A percentile compares a stretch with the other conserved stretches of the same genome.
Conservation (phyloP, 192 early-diverging fungal species). For the Diversispora epigaea region DNA sequence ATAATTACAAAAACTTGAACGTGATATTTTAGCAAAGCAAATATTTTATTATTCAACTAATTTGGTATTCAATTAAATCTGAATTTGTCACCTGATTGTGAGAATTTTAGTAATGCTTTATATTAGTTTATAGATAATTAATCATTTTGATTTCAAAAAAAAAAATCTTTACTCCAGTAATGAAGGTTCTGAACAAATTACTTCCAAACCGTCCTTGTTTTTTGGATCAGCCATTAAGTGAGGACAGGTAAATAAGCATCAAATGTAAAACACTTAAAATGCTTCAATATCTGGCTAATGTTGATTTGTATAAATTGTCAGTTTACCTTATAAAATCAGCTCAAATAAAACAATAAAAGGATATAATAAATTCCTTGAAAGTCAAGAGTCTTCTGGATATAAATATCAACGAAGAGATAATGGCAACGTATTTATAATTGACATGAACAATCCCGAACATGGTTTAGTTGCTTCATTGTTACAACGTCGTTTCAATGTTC, state of each 20-base stretch:
- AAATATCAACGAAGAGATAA: constrained; percentile 18
- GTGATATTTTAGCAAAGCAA: too few relatives aligned
- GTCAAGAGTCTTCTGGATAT: constrained; percentile 20
- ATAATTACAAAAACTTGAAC: too few relatives aligned
- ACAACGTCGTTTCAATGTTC: neutral
- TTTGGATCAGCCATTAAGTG: too few relatives aligned
- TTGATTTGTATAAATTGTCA: constrained; percentile 16
- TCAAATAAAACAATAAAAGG: constrained; percentile 21
- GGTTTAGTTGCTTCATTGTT: neutral
- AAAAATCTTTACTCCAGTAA: constrained; percentile 1
- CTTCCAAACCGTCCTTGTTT: neutral
- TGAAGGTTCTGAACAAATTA: constrained; percentile 14
- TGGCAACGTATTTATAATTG: constrained; percentile 23
- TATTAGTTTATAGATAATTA: neutral
- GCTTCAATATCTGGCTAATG: constrained; percentile 10
- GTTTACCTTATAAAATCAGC: constrained; percentile 28
- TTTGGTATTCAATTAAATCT: too few relatives aligned
- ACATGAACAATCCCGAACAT: constrained; percentile 23
- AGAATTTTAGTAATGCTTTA: too few relatives aligned
- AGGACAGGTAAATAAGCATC: neutral
- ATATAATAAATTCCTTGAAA: constrained; percentile 24
- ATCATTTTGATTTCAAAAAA: neutral
- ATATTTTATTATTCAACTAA: too few relatives aligned
- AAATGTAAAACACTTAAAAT: neutral
- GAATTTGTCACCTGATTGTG: too few relatives aligned